Base-by-base conservation (phyloP, 23 red algal species). In the Gracilaria vermiculophylla region DNA sequence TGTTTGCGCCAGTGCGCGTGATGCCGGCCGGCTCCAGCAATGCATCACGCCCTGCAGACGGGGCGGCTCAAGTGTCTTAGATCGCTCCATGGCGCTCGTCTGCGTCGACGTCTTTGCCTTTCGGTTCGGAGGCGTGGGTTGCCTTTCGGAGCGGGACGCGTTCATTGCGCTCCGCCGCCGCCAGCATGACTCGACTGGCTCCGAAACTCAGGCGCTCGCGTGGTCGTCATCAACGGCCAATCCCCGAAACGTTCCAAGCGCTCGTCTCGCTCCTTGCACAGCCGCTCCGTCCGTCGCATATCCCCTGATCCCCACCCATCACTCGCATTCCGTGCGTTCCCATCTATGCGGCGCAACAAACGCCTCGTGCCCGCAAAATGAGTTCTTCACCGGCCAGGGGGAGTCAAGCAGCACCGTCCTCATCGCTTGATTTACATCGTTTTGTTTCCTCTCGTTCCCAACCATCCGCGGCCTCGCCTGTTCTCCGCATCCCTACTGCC, bases 1-100 rank as follows among this genome's bases (percentile, higher is more conserved):
- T 40, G 23, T 73, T 29, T 48, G 39, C 44, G 67, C 3, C 5
- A 40, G 67, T 48, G 19, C 24, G 2, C 19, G 32, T 1, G 2
- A 24, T 42, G 67, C 67, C 35, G 19, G 20, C 67, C 23, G 19
- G 20, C 67, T 42, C 67, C 67, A 73, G 67, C 67, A 73, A 73
- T 73, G 67, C 67, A 73, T 19, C 14, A 45, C 47, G 67, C 42
- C 37, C 67, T 42, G 39, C 15, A 35, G 34, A 42, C 34, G 34
- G 25, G n/a, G n/a, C n/a, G n/a, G n/a, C n/a, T n/a, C n/a, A n/a
- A n/a, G n/a, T n/a, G n/a, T n/a, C n/a, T n/a, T n/a, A n/a, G n/a
- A n/a, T n/a, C n/a, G n/a, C n/a, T n/a, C n/a, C n/a, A n/a, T n/a
- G n/a, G n/a, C 45, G 45, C 45, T 49, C 14, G 8, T 7, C 45